Evolutionary conservation across 257 asterid species (phyloP), one percentile per base, ranked within the genome.

Genomic region (Solanum sitiens): DNA sequence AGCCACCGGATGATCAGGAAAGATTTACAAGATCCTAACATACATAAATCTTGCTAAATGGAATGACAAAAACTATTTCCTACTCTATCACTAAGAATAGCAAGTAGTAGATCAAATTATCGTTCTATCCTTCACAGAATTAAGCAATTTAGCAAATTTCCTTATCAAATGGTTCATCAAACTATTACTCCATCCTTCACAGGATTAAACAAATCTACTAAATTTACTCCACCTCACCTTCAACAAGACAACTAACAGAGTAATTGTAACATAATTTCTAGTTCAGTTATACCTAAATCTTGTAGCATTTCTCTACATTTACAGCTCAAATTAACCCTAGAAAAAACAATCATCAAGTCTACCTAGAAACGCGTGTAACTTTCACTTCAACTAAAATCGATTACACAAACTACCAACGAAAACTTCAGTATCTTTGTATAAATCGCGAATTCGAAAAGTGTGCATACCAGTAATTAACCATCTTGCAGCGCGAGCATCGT

Each of bases 401-500:
- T 56, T 56, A 56, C 63, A 18, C 63, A 56, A 68, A 33, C 39
- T 72, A 33, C 79, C 35, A 72, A 33, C 53, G 21, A 73, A 20
- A 39, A 72, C 47, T 72, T 72, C 45, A 18, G 8, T 18, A 72
- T 72, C 25, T 72, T 5, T 33, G 15, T 35, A 72, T 20, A 70
- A 15, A 70, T 32, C 20, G 76, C 76, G 10, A 70, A 70, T 70
- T 70, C 27, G 4, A 72, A 72, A 27, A 35, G 47, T 18, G 44
- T 4, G 27, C 93, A n/a, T 92, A 95, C 98, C 98, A 95, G 93
- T 95, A 95, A 87, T 87, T 91, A n/a, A 94, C 94, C 92, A 93
- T 92, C 96, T 94, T 95, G 91, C 98, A 95, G 50, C 95, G 84
- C 39, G 96, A 89, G 86, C 98, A 95, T 3, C 87, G 90, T 37